These are phyloP conservation scores for Hanseniaspora gamundiae DNA, from an alignment of 1,139 yeast species.

Conservation along the genomic window DNA sequence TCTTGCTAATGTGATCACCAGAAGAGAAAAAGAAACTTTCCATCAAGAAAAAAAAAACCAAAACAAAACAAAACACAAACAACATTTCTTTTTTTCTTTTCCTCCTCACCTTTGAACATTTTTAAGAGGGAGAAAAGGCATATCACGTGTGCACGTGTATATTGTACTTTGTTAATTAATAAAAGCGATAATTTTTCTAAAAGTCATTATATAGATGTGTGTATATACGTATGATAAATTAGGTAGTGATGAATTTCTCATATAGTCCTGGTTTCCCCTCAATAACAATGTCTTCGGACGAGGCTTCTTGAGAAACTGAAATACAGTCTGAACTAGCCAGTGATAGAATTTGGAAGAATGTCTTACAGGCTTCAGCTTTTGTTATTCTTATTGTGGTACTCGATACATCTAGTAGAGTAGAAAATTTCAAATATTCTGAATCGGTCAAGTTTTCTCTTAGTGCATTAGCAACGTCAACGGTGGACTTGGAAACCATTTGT, in stretches of 20 bases:
- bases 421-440: slow-evolving; percentile 25
- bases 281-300: slow-evolving; percentile 51
- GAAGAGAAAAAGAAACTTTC: not conserved
- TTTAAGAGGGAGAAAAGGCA: no score
- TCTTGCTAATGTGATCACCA: no score
- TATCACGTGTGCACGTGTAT: no score
- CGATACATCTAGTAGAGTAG: slow-evolving; percentile 28
- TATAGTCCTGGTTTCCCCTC: slow-evolving; percentile 39
- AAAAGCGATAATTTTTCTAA: no score
- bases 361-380: slow-evolving; percentile 47
- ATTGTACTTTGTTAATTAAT: no score
- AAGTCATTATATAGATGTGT: no score
- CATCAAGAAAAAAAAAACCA: not conserved
- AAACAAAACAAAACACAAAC: not conserved
- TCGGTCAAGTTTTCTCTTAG: slow-evolving; percentile 31
- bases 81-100: slow-evolving; percentile 1
- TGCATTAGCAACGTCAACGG: slow-evolving; percentile 44
- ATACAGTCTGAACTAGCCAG: slow-evolving; percentile 72
- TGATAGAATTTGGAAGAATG: slow-evolving; percentile 75
- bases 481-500: slow-evolving; percentile 31
- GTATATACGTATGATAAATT: no score
- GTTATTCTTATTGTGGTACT: slow-evolving; percentile 4
- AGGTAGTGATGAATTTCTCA: slow-evolving; percentile 27
- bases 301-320: slow-evolving; percentile 43
- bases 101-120: no score